A percentile compares a stretch with the other conserved stretches of the same genome.
Conservation (phyloP, 768 basidiomycete genomes). For the Pisolithus orientalis region DNA sequence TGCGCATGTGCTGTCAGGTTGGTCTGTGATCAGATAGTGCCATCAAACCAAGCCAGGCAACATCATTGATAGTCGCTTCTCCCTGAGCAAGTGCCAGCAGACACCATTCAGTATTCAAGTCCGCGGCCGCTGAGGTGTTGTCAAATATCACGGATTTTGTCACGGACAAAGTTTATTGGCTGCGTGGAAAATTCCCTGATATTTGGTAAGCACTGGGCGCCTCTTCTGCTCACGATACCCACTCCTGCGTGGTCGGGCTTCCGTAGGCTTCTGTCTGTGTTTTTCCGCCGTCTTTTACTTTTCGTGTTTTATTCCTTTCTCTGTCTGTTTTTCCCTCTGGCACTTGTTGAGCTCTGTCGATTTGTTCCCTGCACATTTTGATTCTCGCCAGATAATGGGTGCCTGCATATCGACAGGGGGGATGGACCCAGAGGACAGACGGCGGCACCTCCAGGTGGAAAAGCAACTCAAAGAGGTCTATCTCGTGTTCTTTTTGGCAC, state of each 20-base stretch:
- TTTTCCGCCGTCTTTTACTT: slow-evolving; percentile 1
- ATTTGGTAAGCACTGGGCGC: background rate
- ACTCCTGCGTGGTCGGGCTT: slow-evolving; percentile 8
- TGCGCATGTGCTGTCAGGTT: background rate
- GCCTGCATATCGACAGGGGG: slow-evolving; percentile 64
- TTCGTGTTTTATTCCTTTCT: background rate
- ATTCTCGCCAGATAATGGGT: slow-evolving; percentile 46
- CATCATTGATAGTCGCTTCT: too few species aligned
- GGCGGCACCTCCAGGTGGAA: slow-evolving; percentile 63
- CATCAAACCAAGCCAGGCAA: too few species aligned
- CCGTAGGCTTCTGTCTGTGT: background rate
- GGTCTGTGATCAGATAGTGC: background rate
- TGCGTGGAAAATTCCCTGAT: too few species aligned
- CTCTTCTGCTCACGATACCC: slow-evolving; percentile 4
- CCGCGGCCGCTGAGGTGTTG: too few species aligned
- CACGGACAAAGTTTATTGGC: too few species aligned
- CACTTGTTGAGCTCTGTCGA: background rate
- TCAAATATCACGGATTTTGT: too few species aligned
- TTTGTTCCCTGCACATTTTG: slow-evolving; percentile 1
- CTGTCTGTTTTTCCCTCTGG: background rate
- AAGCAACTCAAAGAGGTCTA: slow-evolving; percentile 71
- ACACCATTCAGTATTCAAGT: too few species aligned
- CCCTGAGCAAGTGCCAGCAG: too few species aligned
- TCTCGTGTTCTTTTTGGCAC: slow-evolving; percentile 8
- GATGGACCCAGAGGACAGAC: slow-evolving; percentile 61